These are phyloP conservation scores for Camelina sativa DNA, from an alignment of 345 rosid genomes.

Conservation along the genomic window DNA sequence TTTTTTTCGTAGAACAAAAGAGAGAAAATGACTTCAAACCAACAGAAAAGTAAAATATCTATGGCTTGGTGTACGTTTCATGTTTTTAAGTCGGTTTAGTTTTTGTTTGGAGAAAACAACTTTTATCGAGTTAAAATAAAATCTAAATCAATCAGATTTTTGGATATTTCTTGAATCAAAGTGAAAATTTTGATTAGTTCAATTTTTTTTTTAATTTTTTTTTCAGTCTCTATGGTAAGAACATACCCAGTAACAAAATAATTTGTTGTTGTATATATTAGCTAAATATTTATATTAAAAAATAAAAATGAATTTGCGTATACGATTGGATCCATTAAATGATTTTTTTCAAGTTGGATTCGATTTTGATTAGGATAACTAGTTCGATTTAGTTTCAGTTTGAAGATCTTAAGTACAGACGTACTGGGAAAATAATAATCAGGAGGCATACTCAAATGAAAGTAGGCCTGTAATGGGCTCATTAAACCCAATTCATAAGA, in stretches of 20 bases:
- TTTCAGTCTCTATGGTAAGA: background rate
- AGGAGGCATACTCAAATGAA: background rate
- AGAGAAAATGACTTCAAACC: background rate
- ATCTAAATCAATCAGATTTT: too few species aligned
- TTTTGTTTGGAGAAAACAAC: background rate
- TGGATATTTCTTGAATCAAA: too few species aligned
- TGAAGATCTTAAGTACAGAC: background rate
- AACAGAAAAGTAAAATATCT: background rate
- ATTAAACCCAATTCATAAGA: background rate
- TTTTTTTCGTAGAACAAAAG: background rate
- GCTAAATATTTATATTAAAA: too few species aligned
- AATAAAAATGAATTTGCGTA: too few species aligned
- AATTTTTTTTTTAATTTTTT: background rate
- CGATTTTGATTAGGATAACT: background rate
- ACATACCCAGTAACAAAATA: background rate
- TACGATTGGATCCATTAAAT: background rate
- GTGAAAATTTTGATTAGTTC: background rate
- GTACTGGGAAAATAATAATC: background rate
- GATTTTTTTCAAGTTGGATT: background rate
- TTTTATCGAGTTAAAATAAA: background rate
- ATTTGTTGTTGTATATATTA: too few species aligned
- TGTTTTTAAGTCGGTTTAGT: background rate
- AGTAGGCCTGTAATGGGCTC: constrained; percentile 14
- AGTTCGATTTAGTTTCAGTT: background rate
- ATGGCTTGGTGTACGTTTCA: background rate